Evolutionary conservation across 2,329 filamentous ascomycete genomes (phyloP).

Genomic region (Phaeosphaeriaceae sp.): DNA sequence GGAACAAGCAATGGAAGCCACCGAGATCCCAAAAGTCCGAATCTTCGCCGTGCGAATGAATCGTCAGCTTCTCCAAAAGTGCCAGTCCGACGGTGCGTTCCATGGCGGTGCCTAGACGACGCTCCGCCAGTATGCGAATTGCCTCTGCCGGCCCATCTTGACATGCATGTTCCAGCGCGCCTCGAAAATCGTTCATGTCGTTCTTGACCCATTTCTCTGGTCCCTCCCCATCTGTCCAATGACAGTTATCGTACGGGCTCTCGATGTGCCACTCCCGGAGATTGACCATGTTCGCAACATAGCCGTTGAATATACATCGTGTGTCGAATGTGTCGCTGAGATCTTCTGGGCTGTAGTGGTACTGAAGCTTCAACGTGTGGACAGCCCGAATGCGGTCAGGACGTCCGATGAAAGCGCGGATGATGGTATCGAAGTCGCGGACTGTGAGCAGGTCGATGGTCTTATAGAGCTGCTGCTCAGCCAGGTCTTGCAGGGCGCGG

Average conservation of each 20-base stretch:
- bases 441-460: constrained; percentile 38
- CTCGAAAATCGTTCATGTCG: constrained; percentile 43
- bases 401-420: constrained; percentile 30
- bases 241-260: constrained; percentile 41
- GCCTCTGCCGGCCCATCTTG: constrained; percentile 22
- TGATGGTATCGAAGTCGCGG: constrained; percentile 31
- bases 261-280: constrained; percentile 43
- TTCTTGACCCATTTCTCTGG: constrained; percentile 39
- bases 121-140: constrained; percentile 18
- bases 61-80: constrained; percentile 36
- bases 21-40: constrained; percentile 43
- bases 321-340: constrained; percentile 28
- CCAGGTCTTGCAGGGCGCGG: constrained; percentile 35
- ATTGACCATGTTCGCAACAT: constrained; percentile 37
- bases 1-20: constrained; percentile 43
- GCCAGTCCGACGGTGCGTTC: constrained; percentile 32
- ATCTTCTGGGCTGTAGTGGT: constrained; percentile 27
- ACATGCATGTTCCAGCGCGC: constrained; percentile 34
- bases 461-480: constrained; percentile 43
- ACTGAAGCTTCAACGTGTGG: constrained; percentile 42
- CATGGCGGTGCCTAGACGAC: constrained; percentile 14
- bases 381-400: constrained; percentile 37
- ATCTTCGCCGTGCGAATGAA: constrained; percentile 43
- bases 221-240: constrained; percentile 31
- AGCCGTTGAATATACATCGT: constrained; percentile 36